A percentile compares a stretch with the other conserved stretches of the same genome.
phyloP scores from a whole-genome alignment of 257 asterid species.

The Vinca minor region DNA sequence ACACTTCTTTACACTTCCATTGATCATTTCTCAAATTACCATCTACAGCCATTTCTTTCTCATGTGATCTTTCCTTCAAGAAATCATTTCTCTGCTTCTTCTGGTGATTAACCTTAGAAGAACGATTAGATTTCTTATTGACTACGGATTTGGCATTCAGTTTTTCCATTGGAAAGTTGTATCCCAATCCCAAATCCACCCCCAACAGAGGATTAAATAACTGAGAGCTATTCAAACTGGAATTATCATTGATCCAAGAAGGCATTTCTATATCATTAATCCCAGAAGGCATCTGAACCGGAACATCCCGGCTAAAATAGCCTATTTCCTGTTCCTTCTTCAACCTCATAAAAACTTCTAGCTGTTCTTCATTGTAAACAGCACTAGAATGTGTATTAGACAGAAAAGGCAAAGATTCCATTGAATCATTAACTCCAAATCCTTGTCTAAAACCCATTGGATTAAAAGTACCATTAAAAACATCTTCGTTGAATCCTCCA shows the following conservation, averaged over 20 bases:
- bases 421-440: conserved; percentile 9
- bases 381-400: background rate
- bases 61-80: too few species aligned
- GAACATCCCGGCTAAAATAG: conserved; percentile 1
- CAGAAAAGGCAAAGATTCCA: conserved; percentile 14
- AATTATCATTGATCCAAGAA: conserved; percentile 7
- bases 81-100: conserved; percentile 14
- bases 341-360: conserved; percentile 3
- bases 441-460: conserved; percentile 3
- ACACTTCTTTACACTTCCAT: background rate
- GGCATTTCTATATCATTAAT: conserved; percentile 9
- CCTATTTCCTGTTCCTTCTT: conserved; percentile 13
- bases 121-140: conserved; percentile 16
- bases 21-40: background rate
- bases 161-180: conserved; percentile 4
- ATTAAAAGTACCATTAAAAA: conserved; percentile 5
- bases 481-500: conserved; percentile 10
- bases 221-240: conserved; percentile 18
- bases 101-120: conserved; percentile 19
- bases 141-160: conserved; percentile 13
- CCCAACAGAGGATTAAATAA: conserved; percentile 8
- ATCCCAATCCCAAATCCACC: conserved; percentile 10
- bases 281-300: conserved; percentile 11
- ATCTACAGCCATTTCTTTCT: conserved; percentile 10
- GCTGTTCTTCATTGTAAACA: background rate